Percentiles rank a stretch among this genome's conserved stretches.
Evolutionary conservation across 805 yeast genomes (phyloP).

Genomic region (Cyberlindnera galapagoensis): DNA sequence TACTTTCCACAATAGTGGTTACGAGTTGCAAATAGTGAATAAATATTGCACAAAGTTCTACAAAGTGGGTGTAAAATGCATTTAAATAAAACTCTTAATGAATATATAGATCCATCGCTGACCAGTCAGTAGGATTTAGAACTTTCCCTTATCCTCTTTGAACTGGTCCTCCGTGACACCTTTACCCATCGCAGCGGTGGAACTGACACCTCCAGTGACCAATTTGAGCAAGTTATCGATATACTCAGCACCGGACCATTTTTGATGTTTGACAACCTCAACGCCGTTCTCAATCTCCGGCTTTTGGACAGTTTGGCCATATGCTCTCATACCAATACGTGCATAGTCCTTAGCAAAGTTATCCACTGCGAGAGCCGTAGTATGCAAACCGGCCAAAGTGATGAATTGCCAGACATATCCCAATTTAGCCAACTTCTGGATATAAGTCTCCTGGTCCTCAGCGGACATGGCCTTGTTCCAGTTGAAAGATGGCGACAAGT

Average conservation of each 20-base stretch:
- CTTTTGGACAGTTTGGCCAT: constrained; percentile 81
- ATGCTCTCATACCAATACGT: constrained; percentile 89
- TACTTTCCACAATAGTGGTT: too few species aligned
- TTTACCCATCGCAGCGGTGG: constrained; percentile 97
- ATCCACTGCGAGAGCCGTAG: constrained; percentile 88
- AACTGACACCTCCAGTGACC: constrained; percentile 89
- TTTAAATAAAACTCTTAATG: background rate
- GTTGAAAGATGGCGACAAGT: constrained; percentile 95
- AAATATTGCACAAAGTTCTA: background rate
- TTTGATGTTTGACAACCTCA: constrained; percentile 95
- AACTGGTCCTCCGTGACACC: constrained; percentile 98
- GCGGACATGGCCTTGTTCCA: constrained; percentile 93
- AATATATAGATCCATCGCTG: too few species aligned
- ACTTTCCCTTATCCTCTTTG: constrained; percentile 32
- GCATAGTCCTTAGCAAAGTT: constrained; percentile 75
- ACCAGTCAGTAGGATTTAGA: too few species aligned
- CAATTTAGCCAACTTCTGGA: constrained; percentile 74
- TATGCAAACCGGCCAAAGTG: constrained; percentile 94
- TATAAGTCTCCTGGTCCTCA: constrained; percentile 85
- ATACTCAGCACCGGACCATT: constrained; percentile 98
- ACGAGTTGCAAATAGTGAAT: too few species aligned
- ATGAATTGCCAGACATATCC: constrained; percentile 98
- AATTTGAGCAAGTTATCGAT: constrained; percentile 84
- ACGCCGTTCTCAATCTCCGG: constrained; percentile 85
- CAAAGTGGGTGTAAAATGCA: background rate